Percentiles rank a stretch among this genome's conserved stretches.
Evolutionary conservation across 2,329 filamentous ascomycete species (phyloP).

Genomic region (Davidsoniella australis): DNA sequence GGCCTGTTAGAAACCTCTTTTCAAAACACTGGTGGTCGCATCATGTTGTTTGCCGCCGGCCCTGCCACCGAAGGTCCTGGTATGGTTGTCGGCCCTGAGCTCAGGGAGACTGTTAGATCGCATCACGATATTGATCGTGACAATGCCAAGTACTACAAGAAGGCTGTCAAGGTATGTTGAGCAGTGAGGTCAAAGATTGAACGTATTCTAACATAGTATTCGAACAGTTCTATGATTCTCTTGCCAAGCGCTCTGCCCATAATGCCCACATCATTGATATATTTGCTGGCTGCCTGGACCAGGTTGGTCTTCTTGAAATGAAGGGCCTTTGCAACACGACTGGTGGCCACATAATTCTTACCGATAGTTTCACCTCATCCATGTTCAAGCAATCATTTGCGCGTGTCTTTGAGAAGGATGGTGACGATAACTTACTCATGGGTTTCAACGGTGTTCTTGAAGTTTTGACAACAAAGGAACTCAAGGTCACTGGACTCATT

Average conservation of each 20-base stretch:
- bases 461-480: constrained; percentile 89
- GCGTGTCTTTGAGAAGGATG: constrained; percentile 92
- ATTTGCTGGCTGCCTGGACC: constrained; percentile 91
- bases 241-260: constrained; percentile 86
- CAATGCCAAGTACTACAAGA: constrained; percentile 99
- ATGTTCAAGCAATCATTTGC: constrained; percentile 99
- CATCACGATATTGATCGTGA: constrained; percentile 98
- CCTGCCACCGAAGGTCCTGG: constrained; percentile 91
- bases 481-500: constrained; percentile 94
- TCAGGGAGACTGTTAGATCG: constrained; percentile 90
- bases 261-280: constrained; percentile 97
- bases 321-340: constrained; percentile 92
- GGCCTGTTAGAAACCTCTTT: constrained; percentile 88
- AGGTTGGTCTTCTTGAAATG: constrained; percentile 95
- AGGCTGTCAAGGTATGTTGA: constrained; percentile 65
- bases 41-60: constrained; percentile 95
- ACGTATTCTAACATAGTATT: neutral
- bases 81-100: constrained; percentile 87
- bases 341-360: constrained; percentile 94
- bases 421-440: constrained; percentile 87
- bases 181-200: constrained; percentile 16
- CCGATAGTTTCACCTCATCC: constrained; percentile 94
- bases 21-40: constrained; percentile 82
- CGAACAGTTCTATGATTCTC: constrained; percentile 70
- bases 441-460: constrained; percentile 95